Evolutionary conservation across 1,284 basidiomycete genomes (phyloP), one percentile per base, ranked within the genome.

Genomic region (Athelia psychrophila): DNA sequence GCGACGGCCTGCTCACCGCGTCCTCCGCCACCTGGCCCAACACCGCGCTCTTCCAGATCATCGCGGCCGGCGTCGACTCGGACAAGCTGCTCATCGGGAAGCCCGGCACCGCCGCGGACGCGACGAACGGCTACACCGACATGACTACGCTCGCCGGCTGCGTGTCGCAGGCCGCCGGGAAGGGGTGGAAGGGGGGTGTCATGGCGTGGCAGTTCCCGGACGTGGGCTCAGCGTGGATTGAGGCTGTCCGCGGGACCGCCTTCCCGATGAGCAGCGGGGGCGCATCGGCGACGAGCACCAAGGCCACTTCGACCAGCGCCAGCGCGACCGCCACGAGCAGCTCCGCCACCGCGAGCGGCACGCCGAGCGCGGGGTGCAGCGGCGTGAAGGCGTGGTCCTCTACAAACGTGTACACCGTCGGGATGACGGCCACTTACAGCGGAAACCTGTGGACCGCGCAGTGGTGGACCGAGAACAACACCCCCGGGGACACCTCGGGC

Each of bases 41-140:
- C 42, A 70, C 74, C 1, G 61, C 72, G 0, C 50, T 80, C 38
- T 79, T 80, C 64, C 69, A 81, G 64, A 79, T 81, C 58, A 67
- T 71, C 23, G 69, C 67, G 19, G 65, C 66, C 38, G 75, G 75
- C 33, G 66, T 76, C 2, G 51, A 62, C 16, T 59, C 73, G 33
- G 63, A 72, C 62, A 77, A 78, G 65, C 60, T 78, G 36, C 76
- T 81, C 50, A 77, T 81, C 51, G 79, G 79, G 16, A 81, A 81
- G 64, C 79, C 79, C 3, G 79, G 71, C 1, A 61, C 55, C 13
- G 56, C 56, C 20, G 54, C 63, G 2, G 62, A 66, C 35, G 77
- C 78, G 54, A 76, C 71, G 6, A 68, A 58, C 30, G 44, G 44
- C 19, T 46, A 66, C 63, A 76, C 81, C 50, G 63, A 54, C 27